Conservation (phyloP, 1,284 basidiomycete genomes). For the Phellopilus nigrolimitatus region DNA sequence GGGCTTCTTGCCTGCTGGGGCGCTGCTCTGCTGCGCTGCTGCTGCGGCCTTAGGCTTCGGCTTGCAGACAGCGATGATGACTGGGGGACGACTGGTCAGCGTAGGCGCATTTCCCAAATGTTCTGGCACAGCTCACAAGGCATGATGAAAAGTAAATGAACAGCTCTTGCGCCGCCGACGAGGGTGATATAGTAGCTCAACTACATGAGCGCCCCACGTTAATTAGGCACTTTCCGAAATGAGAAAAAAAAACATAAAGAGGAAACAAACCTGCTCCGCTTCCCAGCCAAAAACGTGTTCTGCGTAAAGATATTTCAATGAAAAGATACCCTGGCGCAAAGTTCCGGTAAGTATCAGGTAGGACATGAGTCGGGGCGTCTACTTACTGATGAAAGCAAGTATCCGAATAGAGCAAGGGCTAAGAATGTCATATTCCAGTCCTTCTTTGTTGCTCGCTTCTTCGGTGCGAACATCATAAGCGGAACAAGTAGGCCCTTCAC, state of each 20-base stretch:
- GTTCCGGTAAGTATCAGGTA: neutral
- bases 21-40: constrained; percentile 12
- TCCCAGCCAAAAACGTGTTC: constrained; percentile 53
- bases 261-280: constrained; percentile 40
- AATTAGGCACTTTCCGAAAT: neutral
- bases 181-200: constrained; percentile 62
- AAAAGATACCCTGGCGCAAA: constrained; percentile 48
- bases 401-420: constrained; percentile 41
- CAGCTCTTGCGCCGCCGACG: constrained; percentile 45
- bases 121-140: constrained; percentile 41
- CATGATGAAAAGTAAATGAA: constrained; percentile 49
- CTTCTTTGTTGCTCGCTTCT: constrained; percentile 33
- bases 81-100: constrained; percentile 28
- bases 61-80: constrained; percentile 43
- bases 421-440: constrained; percentile 59
- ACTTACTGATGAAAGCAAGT: constrained; percentile 45
- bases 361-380: too few relatives aligned
- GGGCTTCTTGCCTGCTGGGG: constrained; percentile 24
- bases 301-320: constrained; percentile 59
- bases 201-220: constrained; percentile 32
- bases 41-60: constrained; percentile 31
- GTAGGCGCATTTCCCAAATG: neutral
- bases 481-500: constrained; percentile 42
- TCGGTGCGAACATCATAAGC: constrained; percentile 51
- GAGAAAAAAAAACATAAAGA: neutral